phyloP scores from a whole-genome alignment of 371 early-diverging fungal genomes.

The Mortierella sp. region DNA sequence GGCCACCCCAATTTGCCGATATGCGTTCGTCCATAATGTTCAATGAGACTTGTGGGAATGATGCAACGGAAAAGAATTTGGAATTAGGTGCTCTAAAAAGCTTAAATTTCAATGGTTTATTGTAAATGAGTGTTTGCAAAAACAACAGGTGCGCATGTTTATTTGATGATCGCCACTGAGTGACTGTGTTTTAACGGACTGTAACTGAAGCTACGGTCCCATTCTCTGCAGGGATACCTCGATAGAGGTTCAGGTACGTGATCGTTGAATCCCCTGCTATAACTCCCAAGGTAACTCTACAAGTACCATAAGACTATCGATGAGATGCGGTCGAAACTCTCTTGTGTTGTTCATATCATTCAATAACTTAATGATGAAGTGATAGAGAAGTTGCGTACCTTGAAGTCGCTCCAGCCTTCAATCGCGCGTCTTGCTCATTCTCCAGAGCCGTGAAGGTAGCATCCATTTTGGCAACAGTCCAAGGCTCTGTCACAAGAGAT shows the following conservation, averaged over 20 bases:
- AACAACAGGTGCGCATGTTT: not conserved
- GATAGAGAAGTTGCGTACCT: conserved; percentile 2
- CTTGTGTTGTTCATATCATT: not conserved
- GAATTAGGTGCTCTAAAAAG: not conserved
- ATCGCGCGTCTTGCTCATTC: conserved; percentile 22
- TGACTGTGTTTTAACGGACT: not conserved
- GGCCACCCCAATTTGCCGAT: conserved; percentile 10
- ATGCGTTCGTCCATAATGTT: conserved; percentile 9
- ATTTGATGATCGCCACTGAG: not conserved
- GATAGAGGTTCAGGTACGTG: conserved; percentile 37
- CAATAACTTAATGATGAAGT: no score
- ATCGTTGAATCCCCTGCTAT: conserved; percentile 39
- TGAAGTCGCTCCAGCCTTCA: conserved; percentile 15
- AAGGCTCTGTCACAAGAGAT: conserved; percentile 19
- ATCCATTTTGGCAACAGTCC: conserved; percentile 39
- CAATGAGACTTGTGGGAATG: not conserved
- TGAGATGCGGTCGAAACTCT: not conserved
- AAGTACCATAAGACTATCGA: not conserved
- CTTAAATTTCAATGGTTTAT: not conserved
- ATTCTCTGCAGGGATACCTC: conserved; percentile 18
- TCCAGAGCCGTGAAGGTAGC: conserved; percentile 11
- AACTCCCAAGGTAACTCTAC: conserved; percentile 39
- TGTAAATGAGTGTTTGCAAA: not conserved
- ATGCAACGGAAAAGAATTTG: not conserved
- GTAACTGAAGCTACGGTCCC: no score